These are phyloP conservation scores for Serendipita indica DNA, from an alignment of 768 basidiomycete species.

Conservation along the genomic window DNA sequence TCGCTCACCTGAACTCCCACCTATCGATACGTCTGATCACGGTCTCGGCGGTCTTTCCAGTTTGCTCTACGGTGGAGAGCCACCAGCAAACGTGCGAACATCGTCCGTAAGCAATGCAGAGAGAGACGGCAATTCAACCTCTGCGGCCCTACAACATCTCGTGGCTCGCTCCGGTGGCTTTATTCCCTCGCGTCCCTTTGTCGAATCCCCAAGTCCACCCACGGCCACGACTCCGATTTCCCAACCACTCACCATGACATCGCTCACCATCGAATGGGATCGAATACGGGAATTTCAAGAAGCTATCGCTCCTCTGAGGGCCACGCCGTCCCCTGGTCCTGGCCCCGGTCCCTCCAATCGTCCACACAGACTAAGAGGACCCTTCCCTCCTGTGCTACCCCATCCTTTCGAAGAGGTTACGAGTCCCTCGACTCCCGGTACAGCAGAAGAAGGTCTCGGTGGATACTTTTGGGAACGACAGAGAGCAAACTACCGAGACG, in stretches of 20 bases:
- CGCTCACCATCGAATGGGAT: not conserved
- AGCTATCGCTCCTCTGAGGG: not conserved
- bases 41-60: not conserved
- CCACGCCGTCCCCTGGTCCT: not conserved
- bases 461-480: conserved; percentile 3
- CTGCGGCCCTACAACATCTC: not conserved
- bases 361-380: not conserved
- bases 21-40: conserved; percentile 2
- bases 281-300: not conserved
- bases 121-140: not conserved
- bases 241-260: not conserved
- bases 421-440: not conserved
- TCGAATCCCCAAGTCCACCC: conserved; percentile 3
- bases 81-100: not conserved
- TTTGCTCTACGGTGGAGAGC: not conserved
- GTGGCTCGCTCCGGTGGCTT: not conserved
- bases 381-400: not conserved
- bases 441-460: not conserved
- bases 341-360: not conserved
- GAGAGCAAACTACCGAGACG: conserved; percentile 1
- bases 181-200: not conserved
- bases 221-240: not conserved
- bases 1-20: conserved; percentile 1
- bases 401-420: conserved; percentile 6
- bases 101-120: too few species aligned